phyloP scores from a whole-genome alignment of 2,329 filamentous ascomycete species.

The Chaetothyriales sp. region DNA sequence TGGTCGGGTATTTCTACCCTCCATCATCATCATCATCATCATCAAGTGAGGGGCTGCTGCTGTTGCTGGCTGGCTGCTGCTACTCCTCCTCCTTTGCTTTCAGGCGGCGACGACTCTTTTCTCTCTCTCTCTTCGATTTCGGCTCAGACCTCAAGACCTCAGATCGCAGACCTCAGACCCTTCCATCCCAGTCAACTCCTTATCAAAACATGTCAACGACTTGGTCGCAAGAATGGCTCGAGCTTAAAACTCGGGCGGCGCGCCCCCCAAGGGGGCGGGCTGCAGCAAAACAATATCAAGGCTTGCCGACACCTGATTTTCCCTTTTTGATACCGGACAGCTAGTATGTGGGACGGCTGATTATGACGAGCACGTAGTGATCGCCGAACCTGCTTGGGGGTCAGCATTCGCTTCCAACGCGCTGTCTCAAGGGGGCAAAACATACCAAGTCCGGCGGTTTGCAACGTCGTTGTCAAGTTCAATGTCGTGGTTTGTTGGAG shows the following conservation, averaged over 20 bases:
- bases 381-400: not conserved
- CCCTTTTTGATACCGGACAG: not conserved
- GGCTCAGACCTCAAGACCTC: not conserved
- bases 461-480: conserved; percentile 26
- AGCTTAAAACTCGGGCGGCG: not conserved
- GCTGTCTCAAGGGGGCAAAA: not conserved
- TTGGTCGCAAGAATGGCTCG: not conserved
- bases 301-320: not conserved
- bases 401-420: not conserved
- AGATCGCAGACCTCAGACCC: not conserved
- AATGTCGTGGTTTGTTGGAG: conserved; percentile 33
- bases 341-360: not conserved
- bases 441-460: conserved; percentile 2
- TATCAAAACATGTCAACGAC: not conserved
- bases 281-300: not conserved
- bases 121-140: too few relatives aligned
- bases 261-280: too few relatives aligned
- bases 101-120: not conserved
- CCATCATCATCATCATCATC: too few relatives aligned
- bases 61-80: too few relatives aligned
- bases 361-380: not conserved
- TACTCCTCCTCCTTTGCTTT: too few relatives aligned
- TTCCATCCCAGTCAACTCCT: not conserved
- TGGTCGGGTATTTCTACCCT: not conserved
- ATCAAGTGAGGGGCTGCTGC: too few relatives aligned